phyloP scores from a whole-genome alignment of 2,329 filamentous ascomycete species.

The Aspergillus sp. region DNA sequence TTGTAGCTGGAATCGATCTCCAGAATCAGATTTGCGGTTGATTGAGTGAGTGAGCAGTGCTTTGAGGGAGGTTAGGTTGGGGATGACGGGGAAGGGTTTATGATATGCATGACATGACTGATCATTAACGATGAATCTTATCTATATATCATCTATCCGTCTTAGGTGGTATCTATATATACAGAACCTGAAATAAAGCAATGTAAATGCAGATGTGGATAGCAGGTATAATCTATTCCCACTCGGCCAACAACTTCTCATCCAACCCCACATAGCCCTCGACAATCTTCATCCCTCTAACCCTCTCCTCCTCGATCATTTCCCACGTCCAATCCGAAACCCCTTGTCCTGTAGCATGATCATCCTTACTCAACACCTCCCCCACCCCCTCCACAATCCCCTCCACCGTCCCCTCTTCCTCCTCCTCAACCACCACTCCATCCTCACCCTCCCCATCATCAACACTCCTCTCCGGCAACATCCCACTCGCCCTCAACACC shows the following conservation, averaged over 20 bases:
- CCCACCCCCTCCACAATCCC: constrained; percentile 54
- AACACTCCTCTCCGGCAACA: constrained; percentile 72
- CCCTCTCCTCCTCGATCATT: constrained; percentile 59
- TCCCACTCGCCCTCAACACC: constrained; percentile 68
- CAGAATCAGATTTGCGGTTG: not conserved
- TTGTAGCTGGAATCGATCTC: not conserved
- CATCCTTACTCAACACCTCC: constrained; percentile 32
- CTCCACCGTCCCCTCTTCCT: constrained; percentile 7
- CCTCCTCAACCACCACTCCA: constrained; percentile 23
- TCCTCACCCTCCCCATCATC: not conserved
- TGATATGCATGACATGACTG: too few relatives aligned
- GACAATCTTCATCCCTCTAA: constrained; percentile 57
- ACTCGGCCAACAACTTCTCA: constrained; percentile 53
- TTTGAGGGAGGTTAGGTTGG: not conserved
- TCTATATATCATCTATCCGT: not conserved
- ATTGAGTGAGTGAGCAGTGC: not conserved
- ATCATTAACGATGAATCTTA: too few relatives aligned
- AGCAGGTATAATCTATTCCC: constrained; percentile 21
- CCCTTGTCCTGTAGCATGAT: constrained; percentile 33
- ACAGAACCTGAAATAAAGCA: not conserved
- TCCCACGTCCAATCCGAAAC: constrained; percentile 60
- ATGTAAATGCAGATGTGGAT: not conserved
- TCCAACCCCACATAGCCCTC: constrained; percentile 59
- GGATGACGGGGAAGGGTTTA: not conserved
- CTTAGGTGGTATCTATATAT: constrained; percentile 2